phyloP scores from a whole-genome alignment of 129 eudicot genomes.

The Arctium lappa region DNA sequence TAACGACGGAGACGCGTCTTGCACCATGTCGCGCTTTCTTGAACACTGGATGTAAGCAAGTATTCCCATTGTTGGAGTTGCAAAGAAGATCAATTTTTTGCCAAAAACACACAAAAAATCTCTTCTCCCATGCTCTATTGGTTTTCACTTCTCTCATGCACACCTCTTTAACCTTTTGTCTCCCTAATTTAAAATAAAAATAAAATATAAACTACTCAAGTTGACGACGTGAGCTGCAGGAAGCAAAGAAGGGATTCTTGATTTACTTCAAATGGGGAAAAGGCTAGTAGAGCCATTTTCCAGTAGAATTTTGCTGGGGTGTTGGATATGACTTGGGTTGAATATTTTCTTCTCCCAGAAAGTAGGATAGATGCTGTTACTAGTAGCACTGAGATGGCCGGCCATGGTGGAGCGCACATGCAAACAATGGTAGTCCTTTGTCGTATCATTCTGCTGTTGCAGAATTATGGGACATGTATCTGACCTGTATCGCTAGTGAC shows the following conservation, averaged over 20 bases:
- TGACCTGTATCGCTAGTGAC: constrained; percentile 38
- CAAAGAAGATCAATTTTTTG: no score
- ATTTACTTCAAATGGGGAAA: constrained; percentile 46
- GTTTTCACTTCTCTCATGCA: background rate
- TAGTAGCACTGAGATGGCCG: constrained; percentile 31
- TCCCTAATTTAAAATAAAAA: background rate
- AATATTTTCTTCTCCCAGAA: constrained; percentile 59
- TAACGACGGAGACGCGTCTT: no score
- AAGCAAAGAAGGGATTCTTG: constrained; percentile 33
- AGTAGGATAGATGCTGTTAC: constrained; percentile 33
- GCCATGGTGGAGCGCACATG: constrained; percentile 37
- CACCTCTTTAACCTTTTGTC: background rate
- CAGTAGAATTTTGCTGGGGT: constrained; percentile 53
- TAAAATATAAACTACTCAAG: background rate
- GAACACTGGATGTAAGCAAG: no score
- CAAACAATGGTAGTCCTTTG: background rate
- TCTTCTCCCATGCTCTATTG: background rate
- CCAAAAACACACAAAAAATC: no score
- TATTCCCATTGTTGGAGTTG: no score
- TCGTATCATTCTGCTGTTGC: constrained; percentile 23
- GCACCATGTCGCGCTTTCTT: no score
- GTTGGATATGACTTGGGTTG: constrained; percentile 59
- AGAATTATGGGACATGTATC: constrained; percentile 56
- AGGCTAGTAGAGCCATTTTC: constrained; percentile 44
- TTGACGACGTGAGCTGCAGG: background rate